phyloP scores from a whole-genome alignment of 306 rosid genomes.

The Glycine latifolia region DNA sequence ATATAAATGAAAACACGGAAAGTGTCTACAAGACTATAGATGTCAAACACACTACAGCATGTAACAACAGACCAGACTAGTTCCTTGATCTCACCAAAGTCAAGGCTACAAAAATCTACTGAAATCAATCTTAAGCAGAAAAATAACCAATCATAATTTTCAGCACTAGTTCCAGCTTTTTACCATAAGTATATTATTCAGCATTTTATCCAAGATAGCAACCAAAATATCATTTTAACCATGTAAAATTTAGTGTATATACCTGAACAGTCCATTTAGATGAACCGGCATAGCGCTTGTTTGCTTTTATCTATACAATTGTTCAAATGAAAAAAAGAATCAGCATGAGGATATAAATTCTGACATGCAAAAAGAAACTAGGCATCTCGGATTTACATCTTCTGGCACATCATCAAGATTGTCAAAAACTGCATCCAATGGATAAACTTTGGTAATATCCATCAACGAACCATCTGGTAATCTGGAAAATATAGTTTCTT shows the following conservation, averaged over 20 bases:
- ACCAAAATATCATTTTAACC: slow-evolving; percentile 34
- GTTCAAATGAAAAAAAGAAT: not conserved
- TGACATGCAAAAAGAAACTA: not conserved
- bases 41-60: too few species aligned
- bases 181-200: slow-evolving; percentile 2
- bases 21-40: too few species aligned
- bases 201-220: not conserved
- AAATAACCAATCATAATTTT: slow-evolving; percentile 57
- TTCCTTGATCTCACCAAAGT: not conserved
- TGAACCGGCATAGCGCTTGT: slow-evolving; percentile 97
- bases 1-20: too few species aligned
- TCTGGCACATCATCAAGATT: slow-evolving; percentile 90
- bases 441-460: slow-evolving; percentile 92
- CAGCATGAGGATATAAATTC: slow-evolving; percentile 49
- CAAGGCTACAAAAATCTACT: not conserved
- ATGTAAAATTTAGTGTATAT: slow-evolving; percentile 35
- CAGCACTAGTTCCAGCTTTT: slow-evolving; percentile 47
- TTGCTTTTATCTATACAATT: slow-evolving; percentile 72
- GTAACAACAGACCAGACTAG: too few species aligned
- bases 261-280: slow-evolving; percentile 78
- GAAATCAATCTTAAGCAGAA: slow-evolving; percentile 27
- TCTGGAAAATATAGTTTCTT: slow-evolving; percentile 57
- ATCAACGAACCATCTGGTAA: slow-evolving; percentile 92
- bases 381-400: slow-evolving; percentile 69
- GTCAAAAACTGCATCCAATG: slow-evolving; percentile 96